Base-by-base conservation (phyloP, 352 stramenopile genomes). In the Phytophthora fragariae region DNA sequence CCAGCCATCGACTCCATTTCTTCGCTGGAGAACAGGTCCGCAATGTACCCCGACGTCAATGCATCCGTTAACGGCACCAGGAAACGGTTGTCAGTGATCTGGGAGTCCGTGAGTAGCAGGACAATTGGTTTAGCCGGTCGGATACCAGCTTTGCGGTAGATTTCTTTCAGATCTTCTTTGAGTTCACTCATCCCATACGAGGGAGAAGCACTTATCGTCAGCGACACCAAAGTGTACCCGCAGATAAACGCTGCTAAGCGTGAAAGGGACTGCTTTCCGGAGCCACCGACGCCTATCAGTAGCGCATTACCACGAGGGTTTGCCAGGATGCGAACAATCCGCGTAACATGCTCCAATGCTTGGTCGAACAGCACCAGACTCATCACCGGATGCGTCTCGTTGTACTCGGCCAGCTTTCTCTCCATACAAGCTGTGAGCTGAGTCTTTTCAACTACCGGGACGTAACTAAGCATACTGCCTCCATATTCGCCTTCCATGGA, bases 341-440 rank as follows among this genome's bases (percentile, higher is more conserved):
- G 83, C 5, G 89, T 85, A 14, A 98, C 79, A 57, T 98, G 93
- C 49, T 97, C 84, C 65, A 98, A 81, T 2, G 94, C 94, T 69
- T 97, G 88, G 15, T 98, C 92, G 72, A 98, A 98, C 0, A 98
- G 68, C 41, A 98, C 93, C 9, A 98, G 76, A 64, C 95, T 88
- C 91, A 98, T 97, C 7, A 98, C 96, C 0, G 95, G 88, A 70
- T 98, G 91, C 5, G 77, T 88, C 60, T 99, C 94, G 63, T 99
- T 99, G 80, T 98, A 98, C 12, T 89, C 77, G 11, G 72, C 70
- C 3, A 98, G 75, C 52, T 92, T 92, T 5, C 68, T 70, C 52
- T 97, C 80, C 21, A 97, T 65, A 11, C 76, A 84, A 44, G 33
- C 24, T 0, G 79, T 86, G 14, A 96, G 82, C 27, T 91, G 77